Evolutionary conservation across 805 yeast genomes (phyloP), one percentile per base, ranked within the genome.

Genomic region (Candida rishiriensis): DNA sequence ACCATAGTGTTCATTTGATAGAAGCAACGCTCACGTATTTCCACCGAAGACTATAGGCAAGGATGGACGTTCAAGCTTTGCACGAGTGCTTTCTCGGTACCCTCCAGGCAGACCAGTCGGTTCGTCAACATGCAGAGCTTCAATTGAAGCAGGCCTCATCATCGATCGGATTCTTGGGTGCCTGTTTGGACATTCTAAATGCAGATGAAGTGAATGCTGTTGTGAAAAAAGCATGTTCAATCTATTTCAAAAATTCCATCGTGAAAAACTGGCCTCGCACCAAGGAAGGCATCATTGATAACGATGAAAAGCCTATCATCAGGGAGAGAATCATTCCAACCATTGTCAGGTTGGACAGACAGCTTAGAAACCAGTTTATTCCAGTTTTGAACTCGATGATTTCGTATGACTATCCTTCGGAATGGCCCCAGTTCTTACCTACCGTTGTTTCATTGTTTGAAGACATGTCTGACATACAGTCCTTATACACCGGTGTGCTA

Each of bases 11-110:
- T n/a, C n/a, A n/a, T n/a, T n/a, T n/a, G n/a, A n/a, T n/a, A n/a
- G n/a, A n/a, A n/a, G n/a, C n/a, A n/a, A n/a, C n/a, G n/a, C n/a
- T n/a, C n/a, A n/a, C n/a, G n/a, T n/a, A n/a, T n/a, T n/a, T n/a
- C n/a, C n/a, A n/a, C n/a, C n/a, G 7, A 21, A 21, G 7, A 21
- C 26, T 35, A 26, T 14, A n/a, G 10, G 11, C 35, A 35, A 43
- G n/a, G 9, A 88, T 89, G 95, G 88, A 88, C 62, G 78, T 80
- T 21, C 67, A 73, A 41, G 71, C 75, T 7, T 71, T 89, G 34
- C 81, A 85, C 59, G 80, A 78, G 53, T 85, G 91, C 64, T 88
- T 89, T 58, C 77, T 83, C 21, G 88, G 87, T 10, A 87, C 97
- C 1, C 72, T 89, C 40, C 82, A 79, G 52, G 80, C 87, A 0